Percentiles rank a stretch among this genome's conserved stretches.
These are phyloP conservation scores for Hanseniaspora taiwanica DNA, from an alignment of 805 yeast genomes.

Conservation along the genomic window DNA sequence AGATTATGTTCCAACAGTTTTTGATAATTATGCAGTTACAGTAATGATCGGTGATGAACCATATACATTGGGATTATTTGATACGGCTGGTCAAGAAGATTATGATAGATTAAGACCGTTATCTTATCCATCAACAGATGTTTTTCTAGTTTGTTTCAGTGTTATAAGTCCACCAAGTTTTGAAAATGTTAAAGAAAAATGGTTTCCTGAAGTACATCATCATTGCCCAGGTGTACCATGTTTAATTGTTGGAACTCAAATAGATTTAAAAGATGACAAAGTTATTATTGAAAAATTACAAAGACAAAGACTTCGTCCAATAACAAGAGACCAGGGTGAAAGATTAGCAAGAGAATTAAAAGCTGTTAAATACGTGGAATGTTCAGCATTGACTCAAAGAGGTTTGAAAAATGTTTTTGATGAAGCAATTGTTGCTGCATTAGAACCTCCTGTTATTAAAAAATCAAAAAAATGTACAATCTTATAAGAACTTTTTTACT, in stretches of 20 bases:
- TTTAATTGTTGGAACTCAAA: conserved; percentile 91
- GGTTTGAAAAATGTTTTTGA: conserved; percentile 97
- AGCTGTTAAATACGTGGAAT: conserved; percentile 94
- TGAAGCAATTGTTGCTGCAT: conserved; percentile 95
- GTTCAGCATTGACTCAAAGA: conserved; percentile 93
- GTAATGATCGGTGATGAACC: conserved; percentile 98
- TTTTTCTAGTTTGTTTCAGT: conserved; percentile 87
- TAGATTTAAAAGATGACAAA: conserved; percentile 88
- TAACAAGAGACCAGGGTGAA: conserved; percentile 78
- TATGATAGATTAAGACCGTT: conserved; percentile 94
- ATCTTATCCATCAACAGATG: conserved; percentile 95
- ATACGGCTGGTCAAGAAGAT: conserved; percentile 99
- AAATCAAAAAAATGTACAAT: conserved; percentile 68
- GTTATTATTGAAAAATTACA: conserved; percentile 79
- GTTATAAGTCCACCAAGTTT: conserved; percentile 95
- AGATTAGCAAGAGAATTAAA: conserved; percentile 85
- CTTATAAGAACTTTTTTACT: conserved; percentile 30
- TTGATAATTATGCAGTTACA: conserved; percentile 88
- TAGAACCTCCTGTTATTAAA: conserved; percentile 90
- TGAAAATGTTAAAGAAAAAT: conserved; percentile 94
- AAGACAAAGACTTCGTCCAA: conserved; percentile 81
- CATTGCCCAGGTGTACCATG: conserved; percentile 98
- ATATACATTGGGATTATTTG: conserved; percentile 90
- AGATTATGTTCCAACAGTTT: conserved; percentile 97
- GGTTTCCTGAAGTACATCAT: conserved; percentile 98